Evolutionary conservation across 768 basidiomycete species (phyloP).

Genomic region (Suillus discolor): DNA sequence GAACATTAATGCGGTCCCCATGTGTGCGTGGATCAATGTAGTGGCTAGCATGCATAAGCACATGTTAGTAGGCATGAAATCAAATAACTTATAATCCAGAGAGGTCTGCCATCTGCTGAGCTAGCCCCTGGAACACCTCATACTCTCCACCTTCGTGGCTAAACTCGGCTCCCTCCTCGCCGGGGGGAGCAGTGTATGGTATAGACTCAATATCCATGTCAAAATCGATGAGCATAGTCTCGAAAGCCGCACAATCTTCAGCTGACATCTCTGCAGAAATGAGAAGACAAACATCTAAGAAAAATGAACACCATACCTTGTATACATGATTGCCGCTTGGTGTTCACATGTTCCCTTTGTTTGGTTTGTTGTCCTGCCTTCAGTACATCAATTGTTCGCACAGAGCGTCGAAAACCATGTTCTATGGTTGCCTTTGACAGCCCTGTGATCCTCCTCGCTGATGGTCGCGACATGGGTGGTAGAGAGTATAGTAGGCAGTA

Average conservation of each 20-base stretch:
- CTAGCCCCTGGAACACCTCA: background rate
- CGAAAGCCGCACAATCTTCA: background rate
- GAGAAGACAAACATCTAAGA: background rate
- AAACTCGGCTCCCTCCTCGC: slow-evolving; percentile 7
- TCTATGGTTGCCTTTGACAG: background rate
- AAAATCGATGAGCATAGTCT: background rate
- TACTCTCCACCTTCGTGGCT: slow-evolving; percentile 9
- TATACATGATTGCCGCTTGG: background rate
- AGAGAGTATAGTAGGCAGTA: too few relatives aligned
- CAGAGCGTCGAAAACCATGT: background rate
- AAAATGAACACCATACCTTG: background rate
- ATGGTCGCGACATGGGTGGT: background rate
- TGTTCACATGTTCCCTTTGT: background rate
- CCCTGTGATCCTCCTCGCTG: background rate
- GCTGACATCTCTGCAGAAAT: background rate
- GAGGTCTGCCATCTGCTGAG: slow-evolving; percentile 6
- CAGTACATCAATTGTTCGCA: background rate
- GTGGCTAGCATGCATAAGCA: background rate
- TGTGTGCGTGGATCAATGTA: slow-evolving; percentile 1
- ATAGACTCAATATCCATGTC: background rate
- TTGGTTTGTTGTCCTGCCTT: background rate
- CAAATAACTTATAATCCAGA: slow-evolving; percentile 1
- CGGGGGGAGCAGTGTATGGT: slow-evolving; percentile 6
- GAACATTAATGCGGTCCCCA: background rate
- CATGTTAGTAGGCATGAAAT: background rate